A percentile compares a stretch with the other conserved stretches of the same genome.
phyloP scores from a whole-genome alignment of 2,329 filamentous ascomycete species.

The Boeremia lycopersici region DNA sequence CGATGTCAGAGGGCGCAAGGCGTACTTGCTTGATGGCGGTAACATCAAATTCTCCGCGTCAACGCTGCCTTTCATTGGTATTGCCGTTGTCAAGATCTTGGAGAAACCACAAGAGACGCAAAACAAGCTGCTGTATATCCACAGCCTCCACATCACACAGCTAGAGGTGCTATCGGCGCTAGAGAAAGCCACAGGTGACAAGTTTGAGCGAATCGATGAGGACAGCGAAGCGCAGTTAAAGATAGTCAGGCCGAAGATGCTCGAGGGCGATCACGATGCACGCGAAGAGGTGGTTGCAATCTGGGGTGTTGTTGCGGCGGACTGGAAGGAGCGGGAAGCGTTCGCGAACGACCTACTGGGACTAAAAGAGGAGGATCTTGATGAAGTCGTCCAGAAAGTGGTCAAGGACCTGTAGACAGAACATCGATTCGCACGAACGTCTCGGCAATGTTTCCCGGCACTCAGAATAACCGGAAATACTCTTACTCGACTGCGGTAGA shows the following conservation, averaged over 20 bases:
- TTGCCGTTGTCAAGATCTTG: conserved; percentile 60
- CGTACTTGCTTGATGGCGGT: conserved; percentile 64
- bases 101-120: conserved; percentile 53
- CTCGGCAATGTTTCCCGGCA: too few relatives aligned
- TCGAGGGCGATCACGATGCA: conserved; percentile 40
- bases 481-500: too few relatives aligned
- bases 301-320: conserved; percentile 43
- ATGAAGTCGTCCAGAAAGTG: conserved; percentile 36
- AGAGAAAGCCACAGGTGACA: conserved; percentile 59
- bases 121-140: conserved; percentile 65
- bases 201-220: conserved; percentile 56
- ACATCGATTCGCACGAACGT: not conserved
- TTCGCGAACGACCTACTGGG: conserved; percentile 44
- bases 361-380: conserved; percentile 39
- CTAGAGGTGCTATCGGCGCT: conserved; percentile 62
- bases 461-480: too few relatives aligned
- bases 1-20: conserved; percentile 57
- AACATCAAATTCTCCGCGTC: conserved; percentile 60
- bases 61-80: conserved; percentile 59
- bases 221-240: conserved; percentile 42
- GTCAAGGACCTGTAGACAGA: conserved; percentile 22
- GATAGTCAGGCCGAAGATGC: conserved; percentile 38
- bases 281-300: conserved; percentile 43
- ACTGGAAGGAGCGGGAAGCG: conserved; percentile 38
- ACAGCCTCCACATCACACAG: conserved; percentile 64